A percentile compares a stretch with the other conserved stretches of the same genome.
phyloP scores from a whole-genome alignment of 1,139 yeast species.

The Zygosaccharomyces pseudobailii region DNA sequence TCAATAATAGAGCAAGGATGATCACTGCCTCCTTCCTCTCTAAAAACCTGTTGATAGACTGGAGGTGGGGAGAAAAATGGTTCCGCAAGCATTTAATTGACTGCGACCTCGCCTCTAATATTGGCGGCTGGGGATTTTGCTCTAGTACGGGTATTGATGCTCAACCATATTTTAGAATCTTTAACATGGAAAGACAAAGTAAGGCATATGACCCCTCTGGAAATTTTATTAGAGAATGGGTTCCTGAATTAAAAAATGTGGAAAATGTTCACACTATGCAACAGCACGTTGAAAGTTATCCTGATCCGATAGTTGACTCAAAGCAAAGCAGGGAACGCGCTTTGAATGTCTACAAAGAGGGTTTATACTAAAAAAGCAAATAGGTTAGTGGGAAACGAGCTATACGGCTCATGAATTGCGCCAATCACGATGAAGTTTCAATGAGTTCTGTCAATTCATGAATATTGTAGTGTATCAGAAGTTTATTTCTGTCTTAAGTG shows the following conservation, averaged over 20 bases:
- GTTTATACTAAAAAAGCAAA: neutral
- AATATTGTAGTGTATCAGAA: too few relatives aligned
- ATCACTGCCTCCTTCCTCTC: slow-evolving; percentile 48
- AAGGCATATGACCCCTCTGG: slow-evolving; percentile 47
- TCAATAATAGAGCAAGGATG: slow-evolving; percentile 53
- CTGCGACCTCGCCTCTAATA: slow-evolving; percentile 50
- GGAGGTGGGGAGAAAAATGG: slow-evolving; percentile 52
- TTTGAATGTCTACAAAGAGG: slow-evolving; percentile 16
- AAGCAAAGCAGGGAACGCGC: slow-evolving; percentile 19
- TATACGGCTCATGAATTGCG: accelerated
- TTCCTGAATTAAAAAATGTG: slow-evolving; percentile 40
- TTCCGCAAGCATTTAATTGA: slow-evolving; percentile 47
- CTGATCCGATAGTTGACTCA: slow-evolving; percentile 15
- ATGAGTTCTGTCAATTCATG: too few relatives aligned
- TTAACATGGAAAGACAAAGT: slow-evolving; percentile 50
- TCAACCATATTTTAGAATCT: slow-evolving; percentile 53
- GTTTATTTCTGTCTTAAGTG: too few relatives aligned
- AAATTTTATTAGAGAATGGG: slow-evolving; percentile 45
- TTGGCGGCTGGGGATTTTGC: slow-evolving; percentile 56
- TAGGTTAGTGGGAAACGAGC: too few relatives aligned
- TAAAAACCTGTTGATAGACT: slow-evolving; percentile 50
- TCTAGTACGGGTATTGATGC: slow-evolving; percentile 50
- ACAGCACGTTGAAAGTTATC: slow-evolving; percentile 8
- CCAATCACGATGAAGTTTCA: too few relatives aligned
- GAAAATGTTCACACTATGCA: slow-evolving; percentile 6